phyloP scores from a whole-genome alignment of 2,329 filamentous ascomycete species.

The Xylariaceae sp. region DNA sequence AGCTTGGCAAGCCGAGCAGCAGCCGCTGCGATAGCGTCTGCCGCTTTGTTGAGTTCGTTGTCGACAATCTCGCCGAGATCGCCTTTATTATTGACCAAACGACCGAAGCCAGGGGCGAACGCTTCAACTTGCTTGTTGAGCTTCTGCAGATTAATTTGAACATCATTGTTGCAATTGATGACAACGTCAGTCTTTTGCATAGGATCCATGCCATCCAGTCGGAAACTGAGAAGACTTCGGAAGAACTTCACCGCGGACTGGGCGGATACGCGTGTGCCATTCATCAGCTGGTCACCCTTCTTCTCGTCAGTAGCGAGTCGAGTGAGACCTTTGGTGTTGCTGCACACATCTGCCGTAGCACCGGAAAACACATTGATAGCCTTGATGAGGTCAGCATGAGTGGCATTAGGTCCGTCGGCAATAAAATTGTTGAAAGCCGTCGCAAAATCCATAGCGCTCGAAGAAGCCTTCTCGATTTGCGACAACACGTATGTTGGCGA shows the following conservation, averaged over 20 bases:
- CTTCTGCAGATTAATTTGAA: constrained; percentile 88
- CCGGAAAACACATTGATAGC: constrained; percentile 87
- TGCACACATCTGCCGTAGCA: constrained; percentile 87
- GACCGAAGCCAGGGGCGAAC: constrained; percentile 83
- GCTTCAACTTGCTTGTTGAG: constrained; percentile 90
- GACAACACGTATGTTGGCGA: constrained; percentile 92
- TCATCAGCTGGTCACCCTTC: constrained; percentile 82
- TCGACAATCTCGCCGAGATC: constrained; percentile 94
- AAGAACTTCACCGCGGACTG: constrained; percentile 90
- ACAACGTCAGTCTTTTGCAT: constrained; percentile 95
- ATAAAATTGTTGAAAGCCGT: constrained; percentile 99
- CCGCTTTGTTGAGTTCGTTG: constrained; percentile 84
- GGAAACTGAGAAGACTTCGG: constrained; percentile 88
- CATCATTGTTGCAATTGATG: constrained; percentile 95
- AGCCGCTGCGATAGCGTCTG: constrained; percentile 90
- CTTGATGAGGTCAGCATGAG: constrained; percentile 87
- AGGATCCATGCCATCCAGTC: constrained; percentile 83
- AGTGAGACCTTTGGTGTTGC: constrained; percentile 92
- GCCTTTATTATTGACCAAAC: constrained; percentile 71
- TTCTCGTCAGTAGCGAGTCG: constrained; percentile 93
- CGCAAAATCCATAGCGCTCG: constrained; percentile 93
- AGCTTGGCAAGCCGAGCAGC: constrained; percentile 85
- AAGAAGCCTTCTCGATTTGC: constrained; percentile 93
- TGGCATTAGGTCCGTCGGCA: constrained; percentile 88
- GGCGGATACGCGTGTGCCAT: constrained; percentile 77